These are phyloP conservation scores for Pugionium dolabratum DNA, from an alignment of 345 rosid genomes.

Conservation along the genomic window DNA sequence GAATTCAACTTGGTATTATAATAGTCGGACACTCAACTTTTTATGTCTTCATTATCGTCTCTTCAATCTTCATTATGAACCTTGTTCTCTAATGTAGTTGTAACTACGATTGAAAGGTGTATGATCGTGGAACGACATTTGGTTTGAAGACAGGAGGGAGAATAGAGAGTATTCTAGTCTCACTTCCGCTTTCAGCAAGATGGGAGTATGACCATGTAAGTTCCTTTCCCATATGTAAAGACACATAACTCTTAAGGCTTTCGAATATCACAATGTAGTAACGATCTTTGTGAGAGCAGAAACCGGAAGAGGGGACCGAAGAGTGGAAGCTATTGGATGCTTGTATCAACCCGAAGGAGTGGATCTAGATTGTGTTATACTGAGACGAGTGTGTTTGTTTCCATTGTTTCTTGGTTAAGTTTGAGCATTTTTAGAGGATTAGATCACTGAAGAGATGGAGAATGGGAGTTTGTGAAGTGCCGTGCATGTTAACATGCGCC, in stretches of 20 bases:
- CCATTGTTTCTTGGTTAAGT: constrained; percentile 18
- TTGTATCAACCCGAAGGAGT: constrained; percentile 93
- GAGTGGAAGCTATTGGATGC: constrained; percentile 98
- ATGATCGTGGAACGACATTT: constrained; percentile 96
- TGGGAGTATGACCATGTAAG: constrained; percentile 99
- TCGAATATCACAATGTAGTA: constrained; percentile 29
- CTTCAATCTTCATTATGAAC: neutral
- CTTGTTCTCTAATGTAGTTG: constrained; percentile 18
- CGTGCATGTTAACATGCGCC: constrained; percentile 23
- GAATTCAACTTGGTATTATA: constrained; percentile 85
- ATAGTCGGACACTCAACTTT: neutral
- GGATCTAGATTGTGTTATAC: constrained; percentile 49
- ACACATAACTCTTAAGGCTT: neutral
- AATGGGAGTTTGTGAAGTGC: neutral
- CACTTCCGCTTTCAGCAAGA: constrained; percentile 87
- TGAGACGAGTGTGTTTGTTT: constrained; percentile 26
- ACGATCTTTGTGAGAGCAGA: constrained; percentile 48
- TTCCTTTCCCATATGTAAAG: neutral
- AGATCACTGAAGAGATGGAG: too few species aligned
- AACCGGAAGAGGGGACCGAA: constrained; percentile 93
- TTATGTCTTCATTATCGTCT: neutral
- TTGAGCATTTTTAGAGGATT: constrained; percentile 27
- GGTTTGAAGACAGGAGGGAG: constrained; percentile 97
- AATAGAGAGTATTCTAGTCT: constrained; percentile 96
- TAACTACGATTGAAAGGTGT: constrained; percentile 52